phyloP scores from a whole-genome alignment of 177 flowering plant species.

The Vitis hybrid region DNA sequence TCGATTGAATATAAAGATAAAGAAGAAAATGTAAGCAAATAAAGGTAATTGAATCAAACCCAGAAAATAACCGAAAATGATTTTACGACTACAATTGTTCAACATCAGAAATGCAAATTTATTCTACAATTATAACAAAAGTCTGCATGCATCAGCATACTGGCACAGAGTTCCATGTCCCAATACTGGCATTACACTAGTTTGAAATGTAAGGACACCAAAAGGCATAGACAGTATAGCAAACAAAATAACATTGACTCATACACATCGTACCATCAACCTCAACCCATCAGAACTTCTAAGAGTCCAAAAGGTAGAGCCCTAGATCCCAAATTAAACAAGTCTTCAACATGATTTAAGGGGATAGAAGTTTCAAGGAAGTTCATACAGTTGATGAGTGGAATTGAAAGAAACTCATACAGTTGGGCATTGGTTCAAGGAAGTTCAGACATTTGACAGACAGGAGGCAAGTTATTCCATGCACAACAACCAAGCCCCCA shows the following conservation, averaged over 20 bases:
- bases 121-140: conserved; percentile 16
- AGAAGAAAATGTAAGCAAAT: neutral
- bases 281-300: conserved; percentile 10
- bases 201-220: neutral
- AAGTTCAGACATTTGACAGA: conserved; percentile 39
- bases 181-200: conserved; percentile 9
- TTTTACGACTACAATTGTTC: neutral
- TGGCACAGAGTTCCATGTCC: conserved; percentile 2
- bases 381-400: conserved; percentile 3
- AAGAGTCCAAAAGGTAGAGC: conserved; percentile 3
- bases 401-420: no score
- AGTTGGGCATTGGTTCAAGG: conserved; percentile 17
- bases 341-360: conserved; percentile 14
- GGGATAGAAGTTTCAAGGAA: conserved; percentile 2
- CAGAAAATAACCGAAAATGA: conserved; percentile 1
- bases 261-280: conserved; percentile 1
- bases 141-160: conserved; percentile 10
- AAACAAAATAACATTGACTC: neutral
- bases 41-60: conserved; percentile 6
- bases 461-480: conserved; percentile 58
- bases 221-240: neutral
- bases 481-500: conserved; percentile 35
- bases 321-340: conserved; percentile 3
- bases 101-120: conserved; percentile 5
- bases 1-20: no score